Evolutionary conservation across 208 protist genomes (phyloP).

Genomic region (Novymonas esmeraldas): DNA sequence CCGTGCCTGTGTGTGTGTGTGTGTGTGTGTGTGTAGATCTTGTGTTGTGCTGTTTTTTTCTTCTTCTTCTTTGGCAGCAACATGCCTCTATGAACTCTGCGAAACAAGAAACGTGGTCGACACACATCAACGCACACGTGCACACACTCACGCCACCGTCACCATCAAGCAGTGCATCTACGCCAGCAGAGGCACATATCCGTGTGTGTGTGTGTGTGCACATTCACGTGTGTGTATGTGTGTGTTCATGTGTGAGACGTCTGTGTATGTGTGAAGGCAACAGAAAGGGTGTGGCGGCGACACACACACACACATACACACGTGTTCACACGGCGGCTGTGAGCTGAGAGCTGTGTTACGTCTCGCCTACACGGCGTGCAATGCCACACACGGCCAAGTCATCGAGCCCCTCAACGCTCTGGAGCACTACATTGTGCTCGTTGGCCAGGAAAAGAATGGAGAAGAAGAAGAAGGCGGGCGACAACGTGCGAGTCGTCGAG

Average conservation of each 20-base stretch:
- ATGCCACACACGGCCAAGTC: constrained; percentile 69
- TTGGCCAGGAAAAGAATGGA: constrained; percentile 91
- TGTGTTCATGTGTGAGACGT: too few species aligned
- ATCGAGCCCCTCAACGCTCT: constrained; percentile 64
- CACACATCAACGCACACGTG: background rate
- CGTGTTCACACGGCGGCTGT: background rate
- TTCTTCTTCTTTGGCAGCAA: too few species aligned
- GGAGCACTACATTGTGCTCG: constrained; percentile 83
- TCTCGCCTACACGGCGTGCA: constrained; percentile 29
- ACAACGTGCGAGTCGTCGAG: constrained; percentile 79
- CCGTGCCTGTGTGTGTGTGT: background rate
- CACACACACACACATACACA: background rate
- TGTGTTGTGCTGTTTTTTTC: too few species aligned
- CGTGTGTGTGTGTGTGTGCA: background rate
- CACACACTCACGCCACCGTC: too few species aligned
- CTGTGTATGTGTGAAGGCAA: background rate
- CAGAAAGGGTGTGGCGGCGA: background rate
- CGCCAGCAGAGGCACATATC: background rate
- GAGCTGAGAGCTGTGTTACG: too few species aligned
- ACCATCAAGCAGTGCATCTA: too few species aligned
- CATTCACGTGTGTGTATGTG: background rate
- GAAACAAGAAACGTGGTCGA: constrained; percentile 17
- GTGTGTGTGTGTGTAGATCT: background rate
- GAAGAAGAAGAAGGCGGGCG: constrained; percentile 93
- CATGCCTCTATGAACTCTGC: constrained; percentile 6